A percentile compares a stretch with the other conserved stretches of the same genome.
Conservation (phyloP, 345 rosid species). For the Pistacia vera region DNA sequence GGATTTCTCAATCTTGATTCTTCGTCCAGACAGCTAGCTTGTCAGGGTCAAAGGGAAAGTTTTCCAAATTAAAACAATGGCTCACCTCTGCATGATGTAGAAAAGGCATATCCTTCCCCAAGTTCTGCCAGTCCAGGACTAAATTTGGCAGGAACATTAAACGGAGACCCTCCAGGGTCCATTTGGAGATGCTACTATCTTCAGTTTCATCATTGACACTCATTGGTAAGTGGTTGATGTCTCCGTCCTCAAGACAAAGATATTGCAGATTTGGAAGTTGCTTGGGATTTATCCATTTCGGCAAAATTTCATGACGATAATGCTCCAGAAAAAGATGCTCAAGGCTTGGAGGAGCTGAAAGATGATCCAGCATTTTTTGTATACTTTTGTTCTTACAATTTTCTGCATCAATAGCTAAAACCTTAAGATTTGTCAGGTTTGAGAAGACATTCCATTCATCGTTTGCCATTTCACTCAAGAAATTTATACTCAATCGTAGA, state of each 20-base stretch:
- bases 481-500: constrained; percentile 27
- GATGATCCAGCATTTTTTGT: constrained; percentile 12
- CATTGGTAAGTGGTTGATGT: background rate
- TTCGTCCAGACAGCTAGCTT: too few relatives aligned
- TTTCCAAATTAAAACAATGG: constrained; percentile 28
- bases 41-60: constrained; percentile 13
- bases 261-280: constrained; percentile 23
- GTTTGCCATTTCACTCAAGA: constrained; percentile 20
- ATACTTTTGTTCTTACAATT: constrained; percentile 18
- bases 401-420: constrained; percentile 29
- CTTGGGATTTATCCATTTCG: constrained; percentile 30
- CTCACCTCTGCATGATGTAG: constrained; percentile 31
- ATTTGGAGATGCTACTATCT: background rate
- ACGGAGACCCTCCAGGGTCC: constrained; percentile 35
- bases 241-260: constrained; percentile 34
- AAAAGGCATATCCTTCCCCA: constrained; percentile 30
- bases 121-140: constrained; percentile 20
- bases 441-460: constrained; percentile 23
- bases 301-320: constrained; percentile 24
- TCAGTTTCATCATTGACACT: background rate
- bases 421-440: constrained; percentile 23
- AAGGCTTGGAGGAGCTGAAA: constrained; percentile 26
- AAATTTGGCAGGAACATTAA: constrained; percentile 25
- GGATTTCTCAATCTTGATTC: too few relatives aligned
- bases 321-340: constrained; percentile 32